Conservation (phyloP, 306 rosid genomes). For the Lupinus albus region DNA sequence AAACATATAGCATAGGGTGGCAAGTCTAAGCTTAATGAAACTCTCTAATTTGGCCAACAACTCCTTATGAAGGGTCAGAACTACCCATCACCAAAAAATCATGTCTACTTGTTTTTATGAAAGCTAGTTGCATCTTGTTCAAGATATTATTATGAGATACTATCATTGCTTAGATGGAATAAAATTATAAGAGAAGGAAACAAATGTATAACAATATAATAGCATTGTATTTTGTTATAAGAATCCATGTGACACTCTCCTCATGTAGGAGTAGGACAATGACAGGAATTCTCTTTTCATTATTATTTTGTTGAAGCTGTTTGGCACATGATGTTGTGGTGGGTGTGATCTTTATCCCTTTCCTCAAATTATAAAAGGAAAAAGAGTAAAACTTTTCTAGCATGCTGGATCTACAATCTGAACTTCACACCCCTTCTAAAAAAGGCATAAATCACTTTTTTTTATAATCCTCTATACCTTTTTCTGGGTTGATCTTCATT, state of each 20-base stretch:
- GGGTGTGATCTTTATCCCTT: slow-evolving; percentile 54
- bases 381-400: slow-evolving; percentile 47
- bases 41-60: slow-evolving; percentile 37
- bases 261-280: slow-evolving; percentile 55
- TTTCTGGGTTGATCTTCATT: slow-evolving; percentile 21
- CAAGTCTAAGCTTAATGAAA: slow-evolving; percentile 10
- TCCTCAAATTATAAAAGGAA: slow-evolving; percentile 36
- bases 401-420: slow-evolving; percentile 68
- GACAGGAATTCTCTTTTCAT: slow-evolving; percentile 50
- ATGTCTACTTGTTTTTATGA: slow-evolving; percentile 30
- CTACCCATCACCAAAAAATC: slow-evolving; percentile 33
- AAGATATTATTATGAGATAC: slow-evolving; percentile 36
- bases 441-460: slow-evolving; percentile 25
- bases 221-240: slow-evolving; percentile 38
- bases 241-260: slow-evolving; percentile 60
- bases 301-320: slow-evolving; percentile 35
- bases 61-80: slow-evolving; percentile 38
- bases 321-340: slow-evolving; percentile 60
- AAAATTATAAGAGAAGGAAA: slow-evolving; percentile 40
- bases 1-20: slow-evolving; percentile 5
- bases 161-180: slow-evolving; percentile 36
- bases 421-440: slow-evolving; percentile 41
- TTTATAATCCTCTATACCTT: slow-evolving; percentile 13
- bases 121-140: slow-evolving; percentile 34
- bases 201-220: slow-evolving; percentile 33